Conservation (phyloP, 345 rosid genomes). For the Brassica napus region DNA sequence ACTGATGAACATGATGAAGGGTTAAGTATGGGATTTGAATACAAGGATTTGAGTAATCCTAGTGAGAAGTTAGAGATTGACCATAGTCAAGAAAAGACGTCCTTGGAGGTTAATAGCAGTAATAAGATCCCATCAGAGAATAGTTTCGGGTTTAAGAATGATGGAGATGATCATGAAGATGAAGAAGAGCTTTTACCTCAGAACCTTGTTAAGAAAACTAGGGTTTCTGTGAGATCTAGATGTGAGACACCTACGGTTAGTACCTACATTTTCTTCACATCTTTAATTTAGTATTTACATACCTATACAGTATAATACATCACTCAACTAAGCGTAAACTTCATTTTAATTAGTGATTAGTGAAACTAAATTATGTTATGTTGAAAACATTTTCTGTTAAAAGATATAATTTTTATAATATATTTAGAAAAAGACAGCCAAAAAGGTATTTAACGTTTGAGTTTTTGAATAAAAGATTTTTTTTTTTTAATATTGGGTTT, state of each 20-base stretch:
- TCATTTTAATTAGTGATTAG: neutral
- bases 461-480: neutral
- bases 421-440: neutral
- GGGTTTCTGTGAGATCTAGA: slow-evolving; percentile 88
- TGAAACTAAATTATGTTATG: neutral
- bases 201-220: slow-evolving; percentile 68
- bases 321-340: neutral
- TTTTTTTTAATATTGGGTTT: neutral
- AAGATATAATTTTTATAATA: neutral
- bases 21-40: slow-evolving; percentile 53
- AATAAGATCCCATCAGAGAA: slow-evolving; percentile 31
- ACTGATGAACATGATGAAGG: slow-evolving; percentile 30
- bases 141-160: slow-evolving; percentile 35
- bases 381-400: neutral
- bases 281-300: neutral
- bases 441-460: neutral
- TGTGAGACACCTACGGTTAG: slow-evolving; percentile 88
- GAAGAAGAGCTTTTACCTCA: slow-evolving; percentile 63
- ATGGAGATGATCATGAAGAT: slow-evolving; percentile 40
- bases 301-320: neutral
- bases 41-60: slow-evolving; percentile 51
- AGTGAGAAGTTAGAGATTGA: slow-evolving; percentile 35
- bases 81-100: slow-evolving; percentile 20
- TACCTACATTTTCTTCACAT: slow-evolving; percentile 11
- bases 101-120: slow-evolving; percentile 10